Conservation (phyloP, 495 filamentous ascomycete genomes). For the Xylaria telfairii region DNA sequence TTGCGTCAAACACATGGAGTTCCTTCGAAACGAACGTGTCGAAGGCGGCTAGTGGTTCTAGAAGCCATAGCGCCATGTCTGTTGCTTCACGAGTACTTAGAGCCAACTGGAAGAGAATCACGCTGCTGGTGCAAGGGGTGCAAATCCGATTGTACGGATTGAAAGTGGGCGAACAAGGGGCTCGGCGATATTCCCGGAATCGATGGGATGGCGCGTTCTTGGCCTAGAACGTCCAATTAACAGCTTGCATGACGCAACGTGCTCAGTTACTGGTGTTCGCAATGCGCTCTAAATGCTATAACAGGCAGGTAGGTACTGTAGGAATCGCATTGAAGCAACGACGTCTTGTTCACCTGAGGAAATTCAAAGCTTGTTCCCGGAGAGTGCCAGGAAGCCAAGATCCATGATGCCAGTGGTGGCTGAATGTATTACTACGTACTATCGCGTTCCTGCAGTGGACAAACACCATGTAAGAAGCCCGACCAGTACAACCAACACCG, state of each 20-base stretch:
- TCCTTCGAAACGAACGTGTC: background rate
- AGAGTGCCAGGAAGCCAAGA: background rate
- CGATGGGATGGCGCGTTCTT: background rate
- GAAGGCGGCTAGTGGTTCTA: slow-evolving; percentile 12
- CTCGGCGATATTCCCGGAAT: background rate
- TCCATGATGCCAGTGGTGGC: background rate
- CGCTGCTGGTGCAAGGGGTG: background rate
- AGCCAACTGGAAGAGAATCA: slow-evolving; percentile 7
- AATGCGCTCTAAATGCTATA: background rate
- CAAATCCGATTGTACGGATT: slow-evolving; percentile 8
- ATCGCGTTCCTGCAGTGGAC: slow-evolving; percentile 14
- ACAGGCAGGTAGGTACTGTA: background rate
- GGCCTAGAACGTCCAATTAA: slow-evolving; percentile 4
- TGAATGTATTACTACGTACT: background rate
- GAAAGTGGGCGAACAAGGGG: background rate
- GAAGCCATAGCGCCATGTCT: background rate
- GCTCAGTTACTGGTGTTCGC: background rate
- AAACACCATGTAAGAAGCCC: background rate
- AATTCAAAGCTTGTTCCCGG: background rate
- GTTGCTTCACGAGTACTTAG: background rate
- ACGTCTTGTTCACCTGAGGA: background rate
- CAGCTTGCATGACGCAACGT: slow-evolving; percentile 6
- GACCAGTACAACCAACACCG: background rate
- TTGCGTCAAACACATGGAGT: background rate
- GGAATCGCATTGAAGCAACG: background rate